Conservation (phyloP, 1,139 yeast species). For the Pichia cactophila region DNA sequence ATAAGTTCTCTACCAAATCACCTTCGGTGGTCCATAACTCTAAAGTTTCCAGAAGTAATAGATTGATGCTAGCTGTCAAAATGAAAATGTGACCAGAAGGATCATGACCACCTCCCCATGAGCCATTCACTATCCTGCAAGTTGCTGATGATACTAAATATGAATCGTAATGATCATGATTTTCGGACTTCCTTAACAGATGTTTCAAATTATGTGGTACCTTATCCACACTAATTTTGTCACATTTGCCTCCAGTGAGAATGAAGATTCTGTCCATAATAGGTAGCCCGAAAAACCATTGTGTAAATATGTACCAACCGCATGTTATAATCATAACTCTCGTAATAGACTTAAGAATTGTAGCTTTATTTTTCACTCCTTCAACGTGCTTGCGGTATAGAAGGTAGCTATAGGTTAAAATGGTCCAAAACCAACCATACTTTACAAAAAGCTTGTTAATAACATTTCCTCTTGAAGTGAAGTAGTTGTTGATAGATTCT, state of each 20-base stretch:
- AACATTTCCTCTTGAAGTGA: constrained; percentile 55
- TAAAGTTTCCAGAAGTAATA: constrained; percentile 59
- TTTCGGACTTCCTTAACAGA: constrained; percentile 2
- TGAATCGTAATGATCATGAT: constrained; percentile 13
- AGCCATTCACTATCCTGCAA: constrained; percentile 59
- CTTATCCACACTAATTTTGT: constrained; percentile 20
- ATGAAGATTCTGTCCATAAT: constrained; percentile 81
- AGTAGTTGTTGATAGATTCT: constrained; percentile 40
- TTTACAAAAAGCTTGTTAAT: constrained; percentile 74
- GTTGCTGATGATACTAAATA: constrained; percentile 23
- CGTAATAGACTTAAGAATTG: constrained; percentile 24
- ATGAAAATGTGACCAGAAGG: constrained; percentile 92
- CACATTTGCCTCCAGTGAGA: constrained; percentile 77
- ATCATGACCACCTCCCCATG: constrained; percentile 92
- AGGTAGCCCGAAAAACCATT: constrained; percentile 84
- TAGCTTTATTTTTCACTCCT: constrained; percentile 10
- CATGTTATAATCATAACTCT: constrained; percentile 48
- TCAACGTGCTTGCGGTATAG: constrained; percentile 1
- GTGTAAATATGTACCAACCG: constrained; percentile 82
- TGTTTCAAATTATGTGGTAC: constrained; percentile 7
- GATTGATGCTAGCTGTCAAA: constrained; percentile 62
- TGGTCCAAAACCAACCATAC: constrained; percentile 92
- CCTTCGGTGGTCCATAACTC: constrained; percentile 14
- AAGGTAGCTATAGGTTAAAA: constrained; percentile 32
- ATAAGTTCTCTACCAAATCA: background rate